These are phyloP conservation scores for Xylariaceae sp. DNA, from an alignment of 2,329 filamentous ascomycete genomes.

Conservation along the genomic window DNA sequence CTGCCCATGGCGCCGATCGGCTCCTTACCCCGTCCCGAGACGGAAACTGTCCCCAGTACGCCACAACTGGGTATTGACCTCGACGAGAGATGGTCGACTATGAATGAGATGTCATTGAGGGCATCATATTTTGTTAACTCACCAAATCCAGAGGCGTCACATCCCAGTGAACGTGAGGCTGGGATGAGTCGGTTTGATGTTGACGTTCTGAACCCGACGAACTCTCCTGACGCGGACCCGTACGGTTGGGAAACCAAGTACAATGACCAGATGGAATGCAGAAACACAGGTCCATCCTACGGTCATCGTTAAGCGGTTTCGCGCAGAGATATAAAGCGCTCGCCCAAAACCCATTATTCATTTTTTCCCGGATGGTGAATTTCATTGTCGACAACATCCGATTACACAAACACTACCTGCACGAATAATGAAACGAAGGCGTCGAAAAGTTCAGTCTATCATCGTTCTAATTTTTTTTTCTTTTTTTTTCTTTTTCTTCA, in stretches of 20 bases:
- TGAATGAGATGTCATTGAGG: constrained; percentile 17
- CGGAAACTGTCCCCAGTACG: neutral
- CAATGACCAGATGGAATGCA: constrained; percentile 29
- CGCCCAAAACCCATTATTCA: neutral
- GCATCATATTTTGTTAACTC: constrained; percentile 35
- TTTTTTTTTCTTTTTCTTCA: too few relatives aligned
- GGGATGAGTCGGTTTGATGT: constrained; percentile 28
- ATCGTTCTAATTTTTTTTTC: too few relatives aligned
- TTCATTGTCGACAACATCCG: too few relatives aligned
- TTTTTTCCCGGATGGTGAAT: too few relatives aligned
- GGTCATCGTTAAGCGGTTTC: constrained; percentile 17
- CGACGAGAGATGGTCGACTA: constrained; percentile 12
- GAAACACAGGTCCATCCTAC: constrained; percentile 14
- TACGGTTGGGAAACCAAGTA: constrained; percentile 53
- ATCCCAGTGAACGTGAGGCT: constrained; percentile 25
- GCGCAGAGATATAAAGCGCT: constrained; percentile 19
- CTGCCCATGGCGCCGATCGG: constrained; percentile 16
- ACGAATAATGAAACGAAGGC: too few relatives aligned
- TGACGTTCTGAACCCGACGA: constrained; percentile 26
- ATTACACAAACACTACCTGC: too few relatives aligned
- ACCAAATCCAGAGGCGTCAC: constrained; percentile 31
- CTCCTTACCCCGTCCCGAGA: constrained; percentile 19
- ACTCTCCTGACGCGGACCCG: constrained; percentile 34
- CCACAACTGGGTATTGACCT: constrained; percentile 8
- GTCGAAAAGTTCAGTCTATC: too few relatives aligned